Evolutionary conservation across 176 grass and related monocot species (phyloP).

Genomic region (Melocanna baccifera): DNA sequence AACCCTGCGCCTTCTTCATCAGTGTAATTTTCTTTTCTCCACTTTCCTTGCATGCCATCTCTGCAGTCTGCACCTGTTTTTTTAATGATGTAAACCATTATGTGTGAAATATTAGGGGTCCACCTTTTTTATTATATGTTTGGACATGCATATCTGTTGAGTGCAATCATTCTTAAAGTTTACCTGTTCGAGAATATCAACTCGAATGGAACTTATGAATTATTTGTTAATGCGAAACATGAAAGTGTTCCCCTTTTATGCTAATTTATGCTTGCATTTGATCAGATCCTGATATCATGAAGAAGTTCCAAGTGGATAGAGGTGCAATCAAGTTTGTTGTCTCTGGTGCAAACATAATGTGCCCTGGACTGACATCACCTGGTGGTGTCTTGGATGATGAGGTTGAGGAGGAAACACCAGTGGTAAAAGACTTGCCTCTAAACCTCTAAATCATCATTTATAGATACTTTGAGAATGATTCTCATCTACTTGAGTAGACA

Average conservation of each 20-base stretch:
- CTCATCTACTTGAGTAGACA: background rate
- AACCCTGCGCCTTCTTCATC: constrained; percentile 94
- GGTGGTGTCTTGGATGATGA: constrained; percentile 74
- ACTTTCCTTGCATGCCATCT: background rate
- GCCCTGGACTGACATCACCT: constrained; percentile 88
- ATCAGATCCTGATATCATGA: constrained; percentile 97
- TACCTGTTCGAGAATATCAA: constrained; percentile 18
- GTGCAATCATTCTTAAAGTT: background rate
- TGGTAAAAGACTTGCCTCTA: constrained; percentile 49
- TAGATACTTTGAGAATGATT: background rate
- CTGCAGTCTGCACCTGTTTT: background rate
- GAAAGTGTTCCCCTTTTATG: background rate
- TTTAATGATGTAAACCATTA: background rate
- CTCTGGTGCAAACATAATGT: constrained; percentile 99
- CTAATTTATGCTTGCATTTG: constrained; percentile 33
- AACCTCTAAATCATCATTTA: background rate
- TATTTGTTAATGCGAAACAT: background rate
- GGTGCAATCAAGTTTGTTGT: constrained; percentile 98
- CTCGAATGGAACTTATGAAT: background rate
- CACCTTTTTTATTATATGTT: background rate
- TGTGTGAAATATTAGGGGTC: constrained; percentile 1
- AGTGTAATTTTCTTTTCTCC: constrained; percentile 58
- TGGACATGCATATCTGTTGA: background rate
- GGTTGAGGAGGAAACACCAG: constrained; percentile 64
- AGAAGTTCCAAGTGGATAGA: constrained; percentile 96